Evolutionary conservation across 352 stramenopile species (phyloP).

Genomic region (Pythium utonaiense): DNA sequence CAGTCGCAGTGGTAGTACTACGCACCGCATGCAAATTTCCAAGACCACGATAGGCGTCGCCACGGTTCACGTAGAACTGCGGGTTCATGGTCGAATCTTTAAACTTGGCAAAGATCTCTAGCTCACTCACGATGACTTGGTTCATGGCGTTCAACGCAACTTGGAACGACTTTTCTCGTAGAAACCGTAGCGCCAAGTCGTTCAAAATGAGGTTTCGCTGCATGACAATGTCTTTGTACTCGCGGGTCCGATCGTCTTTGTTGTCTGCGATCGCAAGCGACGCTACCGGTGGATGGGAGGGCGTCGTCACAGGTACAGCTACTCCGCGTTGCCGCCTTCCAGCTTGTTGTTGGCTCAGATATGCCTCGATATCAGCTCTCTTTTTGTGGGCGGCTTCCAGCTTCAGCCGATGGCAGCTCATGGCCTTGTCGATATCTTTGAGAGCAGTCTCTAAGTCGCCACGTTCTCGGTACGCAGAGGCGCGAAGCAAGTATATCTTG

Average conservation of each 20-base stretch:
- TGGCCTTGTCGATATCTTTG: slow-evolving; percentile 55
- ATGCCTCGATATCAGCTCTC: slow-evolving; percentile 7
- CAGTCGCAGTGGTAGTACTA: background rate
- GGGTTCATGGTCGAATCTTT: slow-evolving; percentile 42
- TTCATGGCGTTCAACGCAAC: slow-evolving; percentile 80
- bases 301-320: background rate
- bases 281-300: background rate
- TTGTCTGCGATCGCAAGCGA: background rate
- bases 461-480: slow-evolving; percentile 60
- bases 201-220: slow-evolving; percentile 77
- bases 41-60: slow-evolving; percentile 71
- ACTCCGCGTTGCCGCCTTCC: background rate
- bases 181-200: slow-evolving; percentile 57
- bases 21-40: slow-evolving; percentile 67
- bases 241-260: slow-evolving; percentile 36
- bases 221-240: slow-evolving; percentile 60
- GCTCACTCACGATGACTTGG: slow-evolving; percentile 60
- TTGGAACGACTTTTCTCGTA: slow-evolving; percentile 56
- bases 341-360: background rate
- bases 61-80: slow-evolving; percentile 61
- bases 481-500: slow-evolving; percentile 65
- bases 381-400: slow-evolving; percentile 16
- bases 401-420: slow-evolving; percentile 43
- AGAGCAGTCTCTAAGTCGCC: slow-evolving; percentile 55
- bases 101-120: slow-evolving; percentile 44